Conservation (phyloP, 176 grass and related monocot genomes). For the Dactylis glomerata region DNA sequence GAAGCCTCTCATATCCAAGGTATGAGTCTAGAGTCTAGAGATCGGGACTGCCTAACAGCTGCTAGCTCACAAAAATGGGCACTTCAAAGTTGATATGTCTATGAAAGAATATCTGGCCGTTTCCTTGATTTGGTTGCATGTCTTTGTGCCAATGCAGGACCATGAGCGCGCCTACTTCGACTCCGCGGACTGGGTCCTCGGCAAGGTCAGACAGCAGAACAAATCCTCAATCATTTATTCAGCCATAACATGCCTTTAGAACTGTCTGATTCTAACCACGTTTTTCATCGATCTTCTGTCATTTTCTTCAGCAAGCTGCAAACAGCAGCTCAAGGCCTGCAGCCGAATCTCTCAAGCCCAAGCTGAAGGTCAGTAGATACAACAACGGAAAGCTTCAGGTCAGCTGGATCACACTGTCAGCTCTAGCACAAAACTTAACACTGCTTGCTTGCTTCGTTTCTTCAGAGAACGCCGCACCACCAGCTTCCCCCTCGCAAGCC, state of each 20-base stretch:
- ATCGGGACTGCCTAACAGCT: neutral
- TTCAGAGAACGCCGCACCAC: slow-evolving; percentile 83
- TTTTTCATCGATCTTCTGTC: neutral
- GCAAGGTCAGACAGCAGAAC: slow-evolving; percentile 59
- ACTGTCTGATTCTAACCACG: neutral
- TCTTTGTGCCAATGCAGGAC: slow-evolving; percentile 50
- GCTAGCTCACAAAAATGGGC: too few relatives aligned
- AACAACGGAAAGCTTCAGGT: neutral
- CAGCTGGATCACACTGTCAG: neutral
- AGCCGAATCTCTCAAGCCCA: slow-evolving; percentile 82
- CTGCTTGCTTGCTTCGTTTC: neutral
- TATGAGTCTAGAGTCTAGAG: neutral
- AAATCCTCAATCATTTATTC: neutral
- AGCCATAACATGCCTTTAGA: neutral
- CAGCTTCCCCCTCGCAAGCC: slow-evolving; percentile 93
- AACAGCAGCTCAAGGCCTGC: slow-evolving; percentile 50
- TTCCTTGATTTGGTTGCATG: neutral
- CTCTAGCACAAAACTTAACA: neutral
- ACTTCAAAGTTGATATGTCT: neutral
- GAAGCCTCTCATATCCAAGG: slow-evolving; percentile 96
- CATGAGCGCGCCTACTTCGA: slow-evolving; percentile 92
- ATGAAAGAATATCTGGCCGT: neutral
- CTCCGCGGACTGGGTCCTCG: slow-evolving; percentile 89
- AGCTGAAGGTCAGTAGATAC: slow-evolving; percentile 64
- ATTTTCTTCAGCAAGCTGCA: slow-evolving; percentile 65